These are phyloP conservation scores for Dillenia turbinata DNA, from an alignment of 164 flowering plant genomes.

Conservation along the genomic window DNA sequence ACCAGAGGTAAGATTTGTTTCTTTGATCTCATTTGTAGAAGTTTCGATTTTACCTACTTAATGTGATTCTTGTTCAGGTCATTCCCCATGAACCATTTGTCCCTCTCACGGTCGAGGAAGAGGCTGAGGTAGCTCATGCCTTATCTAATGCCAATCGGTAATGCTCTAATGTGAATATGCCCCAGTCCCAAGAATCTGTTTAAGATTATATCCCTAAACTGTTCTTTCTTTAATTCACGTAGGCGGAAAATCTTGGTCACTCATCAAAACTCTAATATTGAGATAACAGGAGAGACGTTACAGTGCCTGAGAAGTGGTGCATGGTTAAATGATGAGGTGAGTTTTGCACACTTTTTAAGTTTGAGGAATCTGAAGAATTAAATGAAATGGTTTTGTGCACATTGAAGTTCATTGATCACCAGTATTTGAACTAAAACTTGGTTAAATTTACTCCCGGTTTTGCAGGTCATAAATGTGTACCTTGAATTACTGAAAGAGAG, in stretches of 20 bases:
- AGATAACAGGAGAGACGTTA: conserved; percentile 66
- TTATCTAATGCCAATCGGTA: conserved; percentile 50
- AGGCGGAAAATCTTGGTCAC: conserved; percentile 61
- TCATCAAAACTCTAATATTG: conserved; percentile 73
- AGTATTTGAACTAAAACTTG: not conserved
- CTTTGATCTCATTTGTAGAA: not conserved
- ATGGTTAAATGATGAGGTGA: conserved; percentile 99
- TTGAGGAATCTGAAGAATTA: not conserved
- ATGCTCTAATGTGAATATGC: not conserved
- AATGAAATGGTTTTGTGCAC: too few relatives aligned
- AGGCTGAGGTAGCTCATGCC: conserved; percentile 51
- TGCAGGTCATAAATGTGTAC: conserved; percentile 88
- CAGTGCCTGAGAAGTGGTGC: conserved; percentile 70
- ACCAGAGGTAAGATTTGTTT: conserved; percentile 26
- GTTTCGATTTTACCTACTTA: not conserved
- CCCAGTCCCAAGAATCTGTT: not conserved
- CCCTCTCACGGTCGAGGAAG: conserved; percentile 74
- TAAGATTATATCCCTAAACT: not conserved
- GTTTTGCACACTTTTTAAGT: not conserved
- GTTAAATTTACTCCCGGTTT: not conserved
- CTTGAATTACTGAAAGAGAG: conserved; percentile 93
- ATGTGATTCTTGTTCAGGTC: conserved; percentile 30
- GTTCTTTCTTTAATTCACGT: conserved; percentile 8
- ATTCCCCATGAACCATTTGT: conserved; percentile 40
- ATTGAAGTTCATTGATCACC: too few relatives aligned